A percentile compares a stretch with the other conserved stretches of the same genome.
Evolutionary conservation across 495 filamentous ascomycete genomes (phyloP).

Genomic region (Daldinia bambusicola): DNA sequence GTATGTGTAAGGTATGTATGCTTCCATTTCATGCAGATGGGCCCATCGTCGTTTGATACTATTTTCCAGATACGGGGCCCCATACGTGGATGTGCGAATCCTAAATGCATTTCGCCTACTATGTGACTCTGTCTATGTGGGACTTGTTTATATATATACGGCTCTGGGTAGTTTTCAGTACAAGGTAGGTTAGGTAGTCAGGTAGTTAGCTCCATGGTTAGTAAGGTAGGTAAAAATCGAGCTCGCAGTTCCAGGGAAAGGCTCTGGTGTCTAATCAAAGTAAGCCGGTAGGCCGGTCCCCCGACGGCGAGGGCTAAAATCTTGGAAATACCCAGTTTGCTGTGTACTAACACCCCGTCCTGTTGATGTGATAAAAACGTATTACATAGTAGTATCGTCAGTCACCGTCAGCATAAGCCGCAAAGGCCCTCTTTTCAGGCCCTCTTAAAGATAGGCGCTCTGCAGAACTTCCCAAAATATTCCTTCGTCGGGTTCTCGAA

Average conservation of each 20-base stretch:
- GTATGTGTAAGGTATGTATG: slow-evolving; percentile 15
- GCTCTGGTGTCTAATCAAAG: background rate
- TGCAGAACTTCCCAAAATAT: slow-evolving; percentile 5
- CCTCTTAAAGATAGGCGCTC: slow-evolving; percentile 9
- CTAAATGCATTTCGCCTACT: slow-evolving; percentile 5
- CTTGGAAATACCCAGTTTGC: slow-evolving; percentile 8
- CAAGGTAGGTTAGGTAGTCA: no score
- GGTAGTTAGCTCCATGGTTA: no score
- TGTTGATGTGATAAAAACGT: background rate
- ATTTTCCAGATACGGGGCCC: slow-evolving; percentile 19
- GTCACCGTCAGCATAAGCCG: slow-evolving; percentile 6
- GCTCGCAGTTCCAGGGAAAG: background rate
- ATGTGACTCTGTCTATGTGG: background rate
- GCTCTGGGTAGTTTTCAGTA: background rate
- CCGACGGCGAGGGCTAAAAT: slow-evolving; percentile 1
- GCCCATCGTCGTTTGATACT: slow-evolving; percentile 39
- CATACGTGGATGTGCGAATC: slow-evolving; percentile 21
- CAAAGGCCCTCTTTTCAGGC: slow-evolving; percentile 3
- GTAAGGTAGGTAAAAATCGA: background rate
- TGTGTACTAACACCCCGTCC: background rate
- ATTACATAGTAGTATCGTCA: slow-evolving; percentile 1
- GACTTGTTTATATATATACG: slow-evolving; percentile 3
- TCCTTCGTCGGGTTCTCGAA: slow-evolving; percentile 1
- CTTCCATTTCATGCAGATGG: slow-evolving; percentile 42
- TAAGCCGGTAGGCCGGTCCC: background rate